Base-by-base conservation (phyloP, 192 early-diverging fungal species). In the Chytriomyces confervae region DNA sequence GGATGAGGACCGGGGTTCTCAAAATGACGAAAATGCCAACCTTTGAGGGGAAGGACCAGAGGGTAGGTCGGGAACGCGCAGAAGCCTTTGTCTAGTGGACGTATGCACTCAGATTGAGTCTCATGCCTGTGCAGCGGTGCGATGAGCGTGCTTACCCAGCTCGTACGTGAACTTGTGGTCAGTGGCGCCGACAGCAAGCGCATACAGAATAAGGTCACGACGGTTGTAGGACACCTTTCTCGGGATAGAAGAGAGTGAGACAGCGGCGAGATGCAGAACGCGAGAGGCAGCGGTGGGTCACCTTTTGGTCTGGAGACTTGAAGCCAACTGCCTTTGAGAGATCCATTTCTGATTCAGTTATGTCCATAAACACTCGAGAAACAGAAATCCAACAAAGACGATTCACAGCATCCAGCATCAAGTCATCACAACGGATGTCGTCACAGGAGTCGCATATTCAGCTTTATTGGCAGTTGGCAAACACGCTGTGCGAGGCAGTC, bases 181-280 rank as follows among this genome's bases (percentile, higher is more conserved):
- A 43, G 82, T 79, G 65, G 89, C 84, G 18, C 91, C 91, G 29
- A 94, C 84, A 7, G 91, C 87, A 20, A 93, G 71, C 9, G 92
- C 91, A 68, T 94, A 94, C n/a, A 94, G 78, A 62, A 93, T 85
- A 7, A 91, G 79, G 77, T 94, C 93, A 7, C 93, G 67, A 8
- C 67, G 67, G 48, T 69, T 69, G 67, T 69, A 69, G 13, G 36
- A 13, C 16, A 69, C 67, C 67, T 69, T 24, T 43, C n/a, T 8
- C 47, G 2, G 3, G 20, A 65, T 65, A 29, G 27, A 24, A 65
- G 16, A n/a, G 16, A 23, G n/a, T 16, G n/a, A 16, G n/a, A 27
- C 18, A 20, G 11, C 0, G 16, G n/a, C 13, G 63, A 36, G n/a
- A 36, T 16, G 47, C 36, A 69, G 43, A 50, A 18, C 16, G 13